These are phyloP conservation scores for Jaltomata sinuosa DNA, from an alignment of 257 asterid genomes.

Conservation along the genomic window DNA sequence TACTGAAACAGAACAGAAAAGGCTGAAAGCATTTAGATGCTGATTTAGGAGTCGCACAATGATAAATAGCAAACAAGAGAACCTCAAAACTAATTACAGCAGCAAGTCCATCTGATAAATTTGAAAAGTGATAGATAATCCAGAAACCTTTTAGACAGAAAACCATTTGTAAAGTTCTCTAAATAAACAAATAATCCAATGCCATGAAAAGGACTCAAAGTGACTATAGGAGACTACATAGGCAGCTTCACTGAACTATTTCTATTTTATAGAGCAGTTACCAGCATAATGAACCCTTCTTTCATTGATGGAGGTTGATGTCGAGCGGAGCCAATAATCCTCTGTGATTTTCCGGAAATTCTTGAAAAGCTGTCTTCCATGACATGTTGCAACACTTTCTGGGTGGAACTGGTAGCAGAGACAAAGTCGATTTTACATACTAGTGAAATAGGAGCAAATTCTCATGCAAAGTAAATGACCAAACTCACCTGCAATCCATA, in stretches of 20 bases:
- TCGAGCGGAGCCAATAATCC: conserved; percentile 66
- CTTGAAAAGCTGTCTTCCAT: conserved; percentile 78
- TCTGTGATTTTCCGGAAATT: conserved; percentile 79
- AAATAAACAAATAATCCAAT: not conserved
- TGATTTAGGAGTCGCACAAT: not conserved
- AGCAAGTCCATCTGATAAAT: not conserved
- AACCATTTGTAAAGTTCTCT: not conserved
- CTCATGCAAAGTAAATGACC: not conserved
- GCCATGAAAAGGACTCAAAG: not conserved
- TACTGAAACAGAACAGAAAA: not conserved
- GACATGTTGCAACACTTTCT: conserved; percentile 81
- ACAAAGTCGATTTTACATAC: conserved; percentile 4
- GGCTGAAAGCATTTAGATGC: not conserved
- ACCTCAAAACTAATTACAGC: not conserved
- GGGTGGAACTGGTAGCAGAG: conserved; percentile 74
- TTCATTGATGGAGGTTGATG: conserved; percentile 39
- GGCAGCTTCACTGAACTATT: not conserved
- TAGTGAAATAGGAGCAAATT: not conserved
- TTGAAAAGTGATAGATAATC: not conserved
- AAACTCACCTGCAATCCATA: conserved; percentile 81
- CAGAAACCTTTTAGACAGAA: not conserved
- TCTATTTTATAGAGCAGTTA: conserved; percentile 29
- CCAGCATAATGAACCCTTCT: conserved; percentile 45
- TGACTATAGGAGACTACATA: not conserved
- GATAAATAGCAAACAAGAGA: not conserved